phyloP scores from a whole-genome alignment of 1,284 basidiomycete genomes.

The Trichosporon ovoides region DNA sequence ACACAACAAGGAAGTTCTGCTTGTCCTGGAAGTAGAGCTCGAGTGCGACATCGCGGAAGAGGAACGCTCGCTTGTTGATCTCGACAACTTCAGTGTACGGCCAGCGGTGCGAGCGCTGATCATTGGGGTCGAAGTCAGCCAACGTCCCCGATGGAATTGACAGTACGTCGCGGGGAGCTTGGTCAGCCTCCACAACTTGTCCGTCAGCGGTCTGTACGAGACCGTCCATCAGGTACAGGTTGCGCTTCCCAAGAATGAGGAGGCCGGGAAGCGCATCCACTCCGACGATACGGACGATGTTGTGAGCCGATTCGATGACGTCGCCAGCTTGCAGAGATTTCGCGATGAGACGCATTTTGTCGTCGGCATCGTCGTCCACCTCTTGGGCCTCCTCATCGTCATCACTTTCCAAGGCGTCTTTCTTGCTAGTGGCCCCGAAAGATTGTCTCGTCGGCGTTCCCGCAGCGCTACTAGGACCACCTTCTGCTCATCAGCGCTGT shows the following conservation, averaged over 20 bases:
- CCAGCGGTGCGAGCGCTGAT: conserved; percentile 72
- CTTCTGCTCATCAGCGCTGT: not conserved
- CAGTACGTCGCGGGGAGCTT: conserved; percentile 75
- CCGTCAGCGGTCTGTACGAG: conserved; percentile 81
- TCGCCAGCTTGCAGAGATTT: conserved; percentile 73
- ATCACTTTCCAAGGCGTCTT: not conserved
- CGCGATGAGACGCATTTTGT: conserved; percentile 56
- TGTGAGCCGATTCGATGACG: conserved; percentile 74
- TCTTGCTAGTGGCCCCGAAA: not conserved
- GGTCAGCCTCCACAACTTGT: conserved; percentile 80
- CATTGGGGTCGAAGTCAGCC: conserved; percentile 66
- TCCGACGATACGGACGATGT: conserved; percentile 76
- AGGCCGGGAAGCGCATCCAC: conserved; percentile 79
- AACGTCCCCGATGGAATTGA: conserved; percentile 74
- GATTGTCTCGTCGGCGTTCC: conserved; percentile 3
- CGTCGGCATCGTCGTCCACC: conserved; percentile 56
- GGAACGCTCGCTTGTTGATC: conserved; percentile 72
- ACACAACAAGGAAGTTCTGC: conserved; percentile 72
- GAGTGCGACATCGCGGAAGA: conserved; percentile 88
- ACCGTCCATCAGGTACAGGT: conserved; percentile 87
- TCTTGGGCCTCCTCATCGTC: conserved; percentile 18
- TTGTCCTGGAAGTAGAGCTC: conserved; percentile 87
- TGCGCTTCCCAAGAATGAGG: conserved; percentile 74
- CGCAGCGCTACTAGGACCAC: not conserved
- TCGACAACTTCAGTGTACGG: conserved; percentile 69